Evolutionary conservation across 768 basidiomycete species (phyloP).

Genomic region (Pleurotus sapidus): DNA sequence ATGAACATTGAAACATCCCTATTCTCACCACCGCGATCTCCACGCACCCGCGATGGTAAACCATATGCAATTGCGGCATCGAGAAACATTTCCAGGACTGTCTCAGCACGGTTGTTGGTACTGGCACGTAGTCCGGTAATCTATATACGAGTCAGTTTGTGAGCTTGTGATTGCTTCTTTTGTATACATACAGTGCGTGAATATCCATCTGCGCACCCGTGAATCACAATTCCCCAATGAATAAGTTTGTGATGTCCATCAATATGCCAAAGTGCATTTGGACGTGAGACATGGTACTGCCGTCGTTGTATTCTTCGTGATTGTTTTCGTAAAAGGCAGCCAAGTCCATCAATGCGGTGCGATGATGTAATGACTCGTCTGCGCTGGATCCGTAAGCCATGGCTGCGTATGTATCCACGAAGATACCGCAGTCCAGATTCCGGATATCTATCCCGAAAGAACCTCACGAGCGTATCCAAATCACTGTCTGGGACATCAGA

Average conservation of each 20-base stretch:
- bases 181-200: conserved; percentile 16
- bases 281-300: conserved; percentile 15
- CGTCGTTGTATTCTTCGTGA: conserved; percentile 12
- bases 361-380: conserved; percentile 15
- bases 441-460: conserved; percentile 8
- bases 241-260: conserved; percentile 32
- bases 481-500: conserved; percentile 9
- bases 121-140: conserved; percentile 21
- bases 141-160: too few relatives aligned
- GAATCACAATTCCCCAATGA: conserved; percentile 21
- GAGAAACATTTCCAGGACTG: conserved; percentile 23
- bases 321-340: conserved; percentile 12
- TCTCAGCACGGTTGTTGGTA: conserved; percentile 24
- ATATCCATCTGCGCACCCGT: conserved; percentile 19
- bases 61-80: conserved; percentile 18
- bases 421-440: conserved; percentile 24
- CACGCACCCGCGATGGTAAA: conserved; percentile 26
- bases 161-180: too few relatives aligned
- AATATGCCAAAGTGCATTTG: conserved; percentile 27
- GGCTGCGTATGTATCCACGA: conserved; percentile 18
- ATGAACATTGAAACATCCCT: conserved; percentile 27
- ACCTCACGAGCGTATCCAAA: conserved; percentile 10
- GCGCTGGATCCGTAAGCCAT: conserved; percentile 21
- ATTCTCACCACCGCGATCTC: conserved; percentile 35
- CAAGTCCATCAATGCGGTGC: conserved; percentile 21